Percentiles rank a stretch among this genome's conserved stretches.
These are phyloP conservation scores for Psilocybe cyanescens DNA, from an alignment of 768 basidiomycete genomes.

Conservation along the genomic window DNA sequence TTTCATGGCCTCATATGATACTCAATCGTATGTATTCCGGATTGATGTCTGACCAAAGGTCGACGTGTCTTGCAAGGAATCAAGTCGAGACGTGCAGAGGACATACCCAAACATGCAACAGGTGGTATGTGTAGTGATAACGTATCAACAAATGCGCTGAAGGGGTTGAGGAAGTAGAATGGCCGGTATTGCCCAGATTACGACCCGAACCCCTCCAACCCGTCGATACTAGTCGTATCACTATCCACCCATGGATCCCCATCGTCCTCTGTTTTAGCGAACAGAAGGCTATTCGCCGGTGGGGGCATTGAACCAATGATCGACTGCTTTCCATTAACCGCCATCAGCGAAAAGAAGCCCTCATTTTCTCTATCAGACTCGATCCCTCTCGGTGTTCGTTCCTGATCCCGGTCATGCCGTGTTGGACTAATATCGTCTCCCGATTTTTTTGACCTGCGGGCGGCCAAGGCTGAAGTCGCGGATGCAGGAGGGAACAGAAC, in stretches of 20 bases:
- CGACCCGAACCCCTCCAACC: slow-evolving; percentile 14
- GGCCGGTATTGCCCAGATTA: neutral
- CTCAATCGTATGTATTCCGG: neutral
- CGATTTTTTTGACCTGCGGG: neutral
- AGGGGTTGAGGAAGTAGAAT: neutral
- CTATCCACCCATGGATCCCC: slow-evolving; percentile 29
- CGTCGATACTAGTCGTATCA: slow-evolving; percentile 21
- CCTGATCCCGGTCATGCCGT: slow-evolving; percentile 6
- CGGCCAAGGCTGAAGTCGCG: neutral
- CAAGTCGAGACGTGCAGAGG: neutral
- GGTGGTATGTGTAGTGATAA: neutral
- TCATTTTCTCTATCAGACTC: slow-evolving; percentile 16
- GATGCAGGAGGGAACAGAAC: neutral
- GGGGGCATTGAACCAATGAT: too few relatives aligned
- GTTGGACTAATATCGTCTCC: slow-evolving; percentile 6
- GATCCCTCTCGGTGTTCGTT: slow-evolving; percentile 14
- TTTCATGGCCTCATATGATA: neutral
- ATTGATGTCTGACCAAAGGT: neutral
- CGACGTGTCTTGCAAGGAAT: neutral
- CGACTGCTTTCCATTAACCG: neutral
- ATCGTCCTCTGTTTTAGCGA: slow-evolving; percentile 20
- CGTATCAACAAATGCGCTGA: neutral
- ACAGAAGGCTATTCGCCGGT: slow-evolving; percentile 9
- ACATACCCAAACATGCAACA: neutral
- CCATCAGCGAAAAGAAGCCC: slow-evolving; percentile 10